Evolutionary conservation across 1,139 yeast species (phyloP), one percentile per base, ranked within the genome.

Genomic region (Casaregolazyma suthepensis): DNA sequence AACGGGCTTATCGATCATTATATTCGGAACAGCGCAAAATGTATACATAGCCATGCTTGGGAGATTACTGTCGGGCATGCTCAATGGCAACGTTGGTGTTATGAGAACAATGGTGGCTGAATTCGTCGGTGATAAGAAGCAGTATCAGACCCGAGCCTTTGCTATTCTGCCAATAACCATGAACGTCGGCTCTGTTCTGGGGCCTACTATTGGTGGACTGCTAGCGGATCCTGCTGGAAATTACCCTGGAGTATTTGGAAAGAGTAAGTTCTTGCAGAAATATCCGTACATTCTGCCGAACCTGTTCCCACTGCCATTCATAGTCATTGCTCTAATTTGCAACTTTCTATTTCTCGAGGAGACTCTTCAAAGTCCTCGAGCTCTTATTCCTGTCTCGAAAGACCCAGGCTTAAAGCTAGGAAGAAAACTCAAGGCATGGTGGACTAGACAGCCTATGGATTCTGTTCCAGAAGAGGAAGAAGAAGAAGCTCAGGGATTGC

Each of bases 211-310:
- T 18, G 69, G 69, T 6, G 69, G 69, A 1, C 61, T 67, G 50
- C 59, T 74, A 46, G 73, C 75, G 17, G 66, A 66, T 47, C 73
- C 75, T 13, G 67, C 61, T 4, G 61, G 61, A 7, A 60, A 62
- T 22, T 63, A 57, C 50, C 68, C 69, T 1, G 46, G 53, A 13
- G 23, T 54, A 19, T 57, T 61, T 50, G 63, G 61, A 43, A 45
- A 58, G 51, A 53, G 57, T 37, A 54, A 54, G 26, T 48, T 80
- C 54, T 67, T 77, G 26, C 63, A 67, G 22, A 67, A 64, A 31
- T 74, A 74, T 61, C 87, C 87, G 0, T 83, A 81, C 61, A 81
- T 85, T 0, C 66, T 82, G 57, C 81, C 85, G 9, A 83, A 82
- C 62, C 62, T 83, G 15, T 79, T 79, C n/a, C 81, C 83, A 17